Conservation (phyloP, 257 asterid species). For the Hygrophila difformis region DNA sequence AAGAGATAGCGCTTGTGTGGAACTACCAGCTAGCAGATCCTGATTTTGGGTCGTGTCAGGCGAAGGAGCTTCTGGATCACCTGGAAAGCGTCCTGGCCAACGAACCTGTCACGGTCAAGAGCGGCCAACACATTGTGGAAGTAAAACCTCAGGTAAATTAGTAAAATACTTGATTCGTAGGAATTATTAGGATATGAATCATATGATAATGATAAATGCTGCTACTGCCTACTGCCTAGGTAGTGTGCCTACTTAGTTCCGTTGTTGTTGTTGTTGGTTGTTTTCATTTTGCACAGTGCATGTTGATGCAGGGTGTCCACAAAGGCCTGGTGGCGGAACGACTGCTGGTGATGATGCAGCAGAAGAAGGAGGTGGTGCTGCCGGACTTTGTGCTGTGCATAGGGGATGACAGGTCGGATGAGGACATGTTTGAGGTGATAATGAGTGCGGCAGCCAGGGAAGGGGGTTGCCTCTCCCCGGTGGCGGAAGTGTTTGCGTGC, state of each 20-base stretch:
- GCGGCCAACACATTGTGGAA: conserved; percentile 69
- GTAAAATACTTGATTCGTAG: no score
- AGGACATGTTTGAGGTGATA: conserved; percentile 84
- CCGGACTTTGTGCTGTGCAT: conserved; percentile 78
- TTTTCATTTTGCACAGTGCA: no score
- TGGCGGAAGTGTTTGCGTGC: conserved; percentile 75
- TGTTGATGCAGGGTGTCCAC: conserved; percentile 66
- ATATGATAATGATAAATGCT: no score
- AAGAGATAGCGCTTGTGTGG: conserved; percentile 77
- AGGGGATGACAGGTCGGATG: conserved; percentile 82
- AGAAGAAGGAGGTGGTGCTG: conserved; percentile 40
- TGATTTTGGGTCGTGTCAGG: conserved; percentile 77
- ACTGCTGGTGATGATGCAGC: conserved; percentile 46
- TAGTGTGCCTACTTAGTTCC: no score
- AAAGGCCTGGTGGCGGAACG: conserved; percentile 65
- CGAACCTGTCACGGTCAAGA: conserved; percentile 81
- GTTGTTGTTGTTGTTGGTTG: no score
- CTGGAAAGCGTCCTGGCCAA: conserved; percentile 76
- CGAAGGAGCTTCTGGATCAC: conserved; percentile 83
- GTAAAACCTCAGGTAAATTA: conserved; percentile 89
- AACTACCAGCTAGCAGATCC: conserved; percentile 80
- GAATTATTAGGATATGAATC: no score
- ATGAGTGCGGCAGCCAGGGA: conserved; percentile 61
- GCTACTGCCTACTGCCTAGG: no score
- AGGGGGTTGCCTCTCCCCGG: conserved; percentile 50